These are phyloP conservation scores for Mucor velutinosus DNA, from an alignment of 371 early-diverging fungal genomes.

Conservation along the genomic window DNA sequence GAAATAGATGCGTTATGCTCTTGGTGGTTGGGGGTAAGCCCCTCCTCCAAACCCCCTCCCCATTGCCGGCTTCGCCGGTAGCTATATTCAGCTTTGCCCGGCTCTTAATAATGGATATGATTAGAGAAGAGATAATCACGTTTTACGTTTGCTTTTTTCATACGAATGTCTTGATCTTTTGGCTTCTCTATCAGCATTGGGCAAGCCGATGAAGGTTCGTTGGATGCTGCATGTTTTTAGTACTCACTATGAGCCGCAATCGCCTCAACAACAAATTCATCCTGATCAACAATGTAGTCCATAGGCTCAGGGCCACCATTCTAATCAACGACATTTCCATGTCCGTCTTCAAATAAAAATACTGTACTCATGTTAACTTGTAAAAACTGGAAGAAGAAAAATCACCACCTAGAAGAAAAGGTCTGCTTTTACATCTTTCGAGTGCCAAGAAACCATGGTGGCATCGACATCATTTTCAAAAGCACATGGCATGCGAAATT, in stretches of 20 bases:
- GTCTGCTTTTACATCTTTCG: slow-evolving; percentile 1
- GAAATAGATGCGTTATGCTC: too few species aligned
- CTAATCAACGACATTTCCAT: slow-evolving; percentile 16
- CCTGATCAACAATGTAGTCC: slow-evolving; percentile 25
- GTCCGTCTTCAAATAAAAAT: slow-evolving; percentile 28
- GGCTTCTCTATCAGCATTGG: slow-evolving; percentile 18
- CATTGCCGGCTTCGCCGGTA: too few species aligned
- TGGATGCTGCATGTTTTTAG: slow-evolving; percentile 9
- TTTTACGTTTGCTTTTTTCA: slow-evolving; percentile 9
- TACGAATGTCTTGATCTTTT: slow-evolving; percentile 7
- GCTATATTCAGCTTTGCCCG: too few species aligned
- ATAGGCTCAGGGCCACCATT: slow-evolving; percentile 17
- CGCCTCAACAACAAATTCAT: slow-evolving; percentile 1
- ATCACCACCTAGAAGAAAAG: not conserved
- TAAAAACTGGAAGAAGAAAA: slow-evolving; percentile 15
- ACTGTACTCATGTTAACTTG: slow-evolving; percentile 21
- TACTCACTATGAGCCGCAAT: slow-evolving; percentile 2
- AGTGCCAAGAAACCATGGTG: slow-evolving; percentile 1
- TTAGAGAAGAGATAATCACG: too few species aligned
- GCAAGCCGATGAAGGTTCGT: slow-evolving; percentile 8
- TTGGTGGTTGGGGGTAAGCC: too few species aligned
- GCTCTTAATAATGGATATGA: too few species aligned
- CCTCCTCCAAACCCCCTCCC: too few species aligned
- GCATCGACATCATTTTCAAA: too few species aligned
- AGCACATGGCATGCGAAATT: too few species aligned